Evolutionary conservation across 2,329 filamentous ascomycete species (phyloP), one percentile per base, ranked within the genome.

Genomic region (Pseudogymnoascus sp.): DNA sequence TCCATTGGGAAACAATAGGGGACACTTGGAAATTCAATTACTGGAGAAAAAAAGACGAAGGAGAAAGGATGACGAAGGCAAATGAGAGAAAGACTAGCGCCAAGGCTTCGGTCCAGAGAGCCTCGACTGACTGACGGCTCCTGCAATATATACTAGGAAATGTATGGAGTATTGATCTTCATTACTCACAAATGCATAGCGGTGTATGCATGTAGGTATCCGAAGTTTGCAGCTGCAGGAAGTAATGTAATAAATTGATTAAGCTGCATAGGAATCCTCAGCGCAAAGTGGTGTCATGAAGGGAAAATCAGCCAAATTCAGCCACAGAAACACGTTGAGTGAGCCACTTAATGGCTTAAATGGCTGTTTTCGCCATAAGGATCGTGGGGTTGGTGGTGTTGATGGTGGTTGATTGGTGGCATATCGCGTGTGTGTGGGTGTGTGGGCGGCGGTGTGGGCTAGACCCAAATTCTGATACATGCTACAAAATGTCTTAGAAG

Each of bases 21-120:
- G 6, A 33, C 11, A 57, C 50, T 13, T 13, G 4, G 28, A n/a
- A 33, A 19, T 57, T 33, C 28, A 57, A 57, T 57, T 57, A 33
- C 50, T 57, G 9, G 50, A 33, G 28, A 57, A 15, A 33, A 57
- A 33, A 57, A 15, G 50, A 57, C 9, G 50, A n/a, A n/a, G n/a
- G n/a, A 31, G 50, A 33, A 7, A 33, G 26, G 50, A 57, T 10
- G 50, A 57, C 26, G 28, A 33, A 57, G 50, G 50, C 33, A 57
- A 57, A 57, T 57, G 50, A 57, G 33, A 57, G 26, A 33, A 57
- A 57, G 26, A 33, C 15, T 19, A 57, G 50, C 17, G 50, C 50
- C 50, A 57, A 57, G 50, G 31, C 50, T 57, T 33, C n/a, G 28
- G 50, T 57, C 50, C 50, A 57, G 50, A 57, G n/a, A 33, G 28